These are phyloP conservation scores for Xylaria nigripes DNA, from an alignment of 495 filamentous ascomycete genomes.

Conservation along the genomic window DNA sequence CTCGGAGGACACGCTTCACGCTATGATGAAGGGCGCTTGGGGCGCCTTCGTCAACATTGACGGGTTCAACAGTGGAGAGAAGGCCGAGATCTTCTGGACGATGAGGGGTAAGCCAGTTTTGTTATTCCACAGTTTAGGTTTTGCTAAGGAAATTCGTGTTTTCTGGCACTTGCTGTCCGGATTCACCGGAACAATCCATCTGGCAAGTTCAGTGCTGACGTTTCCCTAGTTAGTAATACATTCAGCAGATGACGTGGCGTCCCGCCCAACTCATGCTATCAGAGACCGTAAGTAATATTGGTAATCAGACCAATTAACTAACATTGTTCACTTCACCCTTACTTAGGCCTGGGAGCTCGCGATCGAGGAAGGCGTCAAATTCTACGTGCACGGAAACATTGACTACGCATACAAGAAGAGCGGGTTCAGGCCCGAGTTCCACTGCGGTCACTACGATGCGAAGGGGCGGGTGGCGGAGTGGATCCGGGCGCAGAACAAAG, in stretches of 20 bases:
- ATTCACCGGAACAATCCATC: neutral
- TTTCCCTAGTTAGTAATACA: neutral
- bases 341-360: slow-evolving; percentile 44
- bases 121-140: neutral
- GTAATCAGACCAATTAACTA: too few relatives aligned
- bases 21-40: slow-evolving; percentile 37
- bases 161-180: too few relatives aligned
- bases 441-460: slow-evolving; percentile 45
- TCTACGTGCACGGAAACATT: slow-evolving; percentile 45
- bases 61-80: slow-evolving; percentile 46
- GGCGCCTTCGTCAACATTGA: slow-evolving; percentile 49
- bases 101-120: slow-evolving; percentile 26
- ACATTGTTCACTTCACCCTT: too few relatives aligned
- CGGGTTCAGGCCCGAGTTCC: slow-evolving; percentile 38
- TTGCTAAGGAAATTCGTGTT: too few relatives aligned
- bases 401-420: slow-evolving; percentile 41
- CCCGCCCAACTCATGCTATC: too few relatives aligned
- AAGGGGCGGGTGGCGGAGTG: slow-evolving; percentile 48
- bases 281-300: neutral
- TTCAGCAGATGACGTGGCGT: too few relatives aligned
- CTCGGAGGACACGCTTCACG: slow-evolving; percentile 36
- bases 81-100: slow-evolving; percentile 47
- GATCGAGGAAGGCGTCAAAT: slow-evolving; percentile 39
- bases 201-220: neutral
- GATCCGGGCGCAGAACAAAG: slow-evolving; percentile 35